Percentiles rank a stretch among this genome's conserved stretches.
phyloP scores from a whole-genome alignment of 1,139 yeast genomes.

The Kodamaea alishanica region DNA sequence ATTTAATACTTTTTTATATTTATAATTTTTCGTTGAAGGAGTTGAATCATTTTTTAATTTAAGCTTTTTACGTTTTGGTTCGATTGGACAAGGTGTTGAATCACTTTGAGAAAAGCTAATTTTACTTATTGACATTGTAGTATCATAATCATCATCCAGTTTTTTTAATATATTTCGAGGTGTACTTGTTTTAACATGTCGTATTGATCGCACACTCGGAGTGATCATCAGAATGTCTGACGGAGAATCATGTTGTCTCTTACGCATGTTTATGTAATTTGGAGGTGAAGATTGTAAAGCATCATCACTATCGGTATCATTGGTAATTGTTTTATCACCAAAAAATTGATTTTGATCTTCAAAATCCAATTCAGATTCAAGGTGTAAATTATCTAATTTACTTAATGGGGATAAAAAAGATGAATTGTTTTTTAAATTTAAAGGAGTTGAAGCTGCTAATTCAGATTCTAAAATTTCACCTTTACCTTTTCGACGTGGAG shows the following conservation, averaged over 20 bases:
- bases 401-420: slow-evolving; percentile 37
- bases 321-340: slow-evolving; percentile 17
- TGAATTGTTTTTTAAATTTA: slow-evolving; percentile 17
- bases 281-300: slow-evolving; percentile 14
- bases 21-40: slow-evolving; percentile 16
- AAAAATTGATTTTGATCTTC: slow-evolving; percentile 7
- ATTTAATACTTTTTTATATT: slow-evolving; percentile 15
- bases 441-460: slow-evolving; percentile 36
- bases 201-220: slow-evolving; percentile 11
- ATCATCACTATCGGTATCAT: slow-evolving; percentile 16
- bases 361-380: slow-evolving; percentile 13
- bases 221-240: slow-evolving; percentile 15
- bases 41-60: slow-evolving; percentile 17
- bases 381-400: slow-evolving; percentile 15
- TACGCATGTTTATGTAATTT: slow-evolving; percentile 15
- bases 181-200: slow-evolving; percentile 7
- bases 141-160: slow-evolving; percentile 7
- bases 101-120: slow-evolving; percentile 21
- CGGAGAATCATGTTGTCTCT: slow-evolving; percentile 19
- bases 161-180: slow-evolving; percentile 10
- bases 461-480: slow-evolving; percentile 18
- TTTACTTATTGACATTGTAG: slow-evolving; percentile 15
- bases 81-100: slow-evolving; percentile 25
- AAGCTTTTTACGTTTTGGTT: slow-evolving; percentile 21
- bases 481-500: slow-evolving; percentile 8